Evolutionary conservation across 768 basidiomycete genomes (phyloP).

Genomic region (Russula brevipes): DNA sequence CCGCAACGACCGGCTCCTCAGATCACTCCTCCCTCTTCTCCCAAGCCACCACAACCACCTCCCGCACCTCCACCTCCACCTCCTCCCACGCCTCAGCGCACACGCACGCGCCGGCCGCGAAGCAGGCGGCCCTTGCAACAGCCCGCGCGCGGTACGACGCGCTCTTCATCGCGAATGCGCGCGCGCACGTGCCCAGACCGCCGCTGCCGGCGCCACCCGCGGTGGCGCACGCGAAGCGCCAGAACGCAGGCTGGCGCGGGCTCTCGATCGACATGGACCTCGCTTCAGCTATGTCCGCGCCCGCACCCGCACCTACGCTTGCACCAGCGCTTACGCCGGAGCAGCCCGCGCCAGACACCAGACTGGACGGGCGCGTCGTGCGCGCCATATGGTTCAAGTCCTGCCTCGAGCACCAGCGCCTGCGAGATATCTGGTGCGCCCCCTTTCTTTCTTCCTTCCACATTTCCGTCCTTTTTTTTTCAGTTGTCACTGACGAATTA

Average conservation of each 20-base stretch:
- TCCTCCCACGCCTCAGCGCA: slow-evolving; percentile 23
- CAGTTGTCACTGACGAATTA: background rate
- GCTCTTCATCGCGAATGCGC: slow-evolving; percentile 30
- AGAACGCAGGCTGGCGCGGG: slow-evolving; percentile 66
- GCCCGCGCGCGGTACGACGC: slow-evolving; percentile 30
- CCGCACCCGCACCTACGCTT: slow-evolving; percentile 19
- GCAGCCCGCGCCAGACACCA: slow-evolving; percentile 38
- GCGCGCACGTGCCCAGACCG: slow-evolving; percentile 22
- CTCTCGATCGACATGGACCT: slow-evolving; percentile 58
- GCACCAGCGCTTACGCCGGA: slow-evolving; percentile 30
- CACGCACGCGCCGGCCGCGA: slow-evolving; percentile 7
- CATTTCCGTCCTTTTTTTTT: background rate
- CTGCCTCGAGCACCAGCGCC: slow-evolving; percentile 42
- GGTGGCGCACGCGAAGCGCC: slow-evolving; percentile 33
- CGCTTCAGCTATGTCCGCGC: slow-evolving; percentile 29
- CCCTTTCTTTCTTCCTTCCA: background rate
- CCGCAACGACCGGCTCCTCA: slow-evolving; percentile 27
- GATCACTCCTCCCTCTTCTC: slow-evolving; percentile 19
- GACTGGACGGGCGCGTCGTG: slow-evolving; percentile 49
- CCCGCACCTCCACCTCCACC: slow-evolving; percentile 37
- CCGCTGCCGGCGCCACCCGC: slow-evolving; percentile 33
- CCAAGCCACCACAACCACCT: slow-evolving; percentile 51
- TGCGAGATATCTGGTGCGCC: slow-evolving; percentile 60
- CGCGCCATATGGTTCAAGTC: slow-evolving; percentile 57
- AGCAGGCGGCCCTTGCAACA: slow-evolving; percentile 13